phyloP scores from a whole-genome alignment of 2,329 filamentous ascomycete species.

The Phyllosticta citribraziliensis region DNA sequence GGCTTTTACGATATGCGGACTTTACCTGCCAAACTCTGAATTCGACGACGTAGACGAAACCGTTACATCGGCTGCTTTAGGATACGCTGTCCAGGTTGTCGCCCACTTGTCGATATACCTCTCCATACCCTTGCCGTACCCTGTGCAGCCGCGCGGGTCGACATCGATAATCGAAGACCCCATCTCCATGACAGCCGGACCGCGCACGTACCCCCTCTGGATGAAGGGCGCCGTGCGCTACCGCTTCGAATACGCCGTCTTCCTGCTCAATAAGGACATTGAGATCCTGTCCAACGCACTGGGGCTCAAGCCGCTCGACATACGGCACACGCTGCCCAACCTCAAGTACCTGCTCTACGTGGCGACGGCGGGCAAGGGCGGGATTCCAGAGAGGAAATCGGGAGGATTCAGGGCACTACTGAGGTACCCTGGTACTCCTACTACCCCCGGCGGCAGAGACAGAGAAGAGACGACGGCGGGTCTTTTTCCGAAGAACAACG shows the following conservation, averaged over 20 bases:
- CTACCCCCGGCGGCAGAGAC: neutral
- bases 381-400: constrained; percentile 39
- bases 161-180: constrained; percentile 67
- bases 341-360: constrained; percentile 88
- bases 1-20: constrained; percentile 70
- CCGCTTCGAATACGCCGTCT: constrained; percentile 92
- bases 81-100: constrained; percentile 67
- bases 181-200: constrained; percentile 42
- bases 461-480: neutral
- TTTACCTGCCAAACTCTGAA: constrained; percentile 70
- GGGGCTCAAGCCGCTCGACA: constrained; percentile 73
- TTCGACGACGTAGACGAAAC: constrained; percentile 65
- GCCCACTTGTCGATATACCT: constrained; percentile 75
- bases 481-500: neutral
- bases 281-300: constrained; percentile 56
- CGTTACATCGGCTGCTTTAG: constrained; percentile 68
- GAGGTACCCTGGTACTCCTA: constrained; percentile 9
- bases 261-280: constrained; percentile 93
- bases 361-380: constrained; percentile 65
- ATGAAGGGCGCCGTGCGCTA: constrained; percentile 62
- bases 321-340: constrained; percentile 85
- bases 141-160: constrained; percentile 62
- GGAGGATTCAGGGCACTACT: constrained; percentile 26
- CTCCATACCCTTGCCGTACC: constrained; percentile 68
- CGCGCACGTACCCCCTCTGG: constrained; percentile 63